Evolutionary conservation across 257 asterid genomes (phyloP), one percentile per base, ranked within the genome.

Genomic region (Nicotiana tabacum): DNA sequence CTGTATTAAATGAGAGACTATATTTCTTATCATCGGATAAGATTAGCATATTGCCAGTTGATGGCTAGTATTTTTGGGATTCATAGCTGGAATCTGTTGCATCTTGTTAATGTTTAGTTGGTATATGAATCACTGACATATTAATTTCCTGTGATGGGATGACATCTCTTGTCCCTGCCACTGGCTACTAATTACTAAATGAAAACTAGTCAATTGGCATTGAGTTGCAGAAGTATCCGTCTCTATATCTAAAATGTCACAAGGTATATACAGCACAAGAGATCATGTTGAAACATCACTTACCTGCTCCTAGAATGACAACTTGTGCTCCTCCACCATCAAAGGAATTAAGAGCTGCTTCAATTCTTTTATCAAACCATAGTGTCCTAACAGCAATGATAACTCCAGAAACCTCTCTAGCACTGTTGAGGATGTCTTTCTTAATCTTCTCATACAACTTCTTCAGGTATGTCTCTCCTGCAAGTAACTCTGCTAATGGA

Each of bases 241-340:
- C 12, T 15, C 6, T 51, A 27, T 51, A 48, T 53, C 18, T 3
- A 13, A 11, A 51, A 17, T 76, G 64, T 76, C 29, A 76, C 80
- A 27, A 3, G 61, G 1, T 48, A 7, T 27, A 46, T 21, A 46
- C 35, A 74, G 15, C 0, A 4, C 17, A 27, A 74, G 78, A 67
- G 12, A 83, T 65, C 64, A 51, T 16, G 64, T 89, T 70, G 85
- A 85, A 84, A 82, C 78, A 78, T 53, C 77, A 85, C 89, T 30
- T 85, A 95, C 98, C 99, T 92, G 99, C 99, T 78, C 99, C 99
- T 15, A 96, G 96, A 77, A 96, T 95, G 58, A 96, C 98, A 68
- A 96, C 95, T 81, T 96, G 99, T n/a, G 97, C 88, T 80, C 88
- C 91, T 81, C 92, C 97, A 51, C 89, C 91, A 66, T 80, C 92